These are phyloP conservation scores for Clonostachys sp. DNA, from an alignment of 2,329 filamentous ascomycete genomes.

Conservation along the genomic window DNA sequence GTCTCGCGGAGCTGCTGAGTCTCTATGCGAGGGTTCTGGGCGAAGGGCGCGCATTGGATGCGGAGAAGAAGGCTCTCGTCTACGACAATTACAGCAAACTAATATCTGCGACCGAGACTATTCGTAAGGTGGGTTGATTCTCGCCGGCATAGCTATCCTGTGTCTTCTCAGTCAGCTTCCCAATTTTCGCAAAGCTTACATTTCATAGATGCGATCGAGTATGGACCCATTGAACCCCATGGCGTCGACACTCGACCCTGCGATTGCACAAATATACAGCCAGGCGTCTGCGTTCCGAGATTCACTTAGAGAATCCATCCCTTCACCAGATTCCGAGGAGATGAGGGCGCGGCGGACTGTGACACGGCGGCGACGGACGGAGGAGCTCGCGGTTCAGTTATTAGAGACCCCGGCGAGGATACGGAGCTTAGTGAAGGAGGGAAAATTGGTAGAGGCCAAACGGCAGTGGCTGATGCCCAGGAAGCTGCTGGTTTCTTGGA, in stretches of 20 bases:
- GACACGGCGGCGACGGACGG: constrained; percentile 30
- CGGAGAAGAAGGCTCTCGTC: constrained; percentile 93
- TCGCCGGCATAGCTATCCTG: not conserved
- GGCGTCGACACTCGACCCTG: constrained; percentile 67
- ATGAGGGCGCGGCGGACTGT: constrained; percentile 24
- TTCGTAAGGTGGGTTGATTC: constrained; percentile 56
- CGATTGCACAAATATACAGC: constrained; percentile 70
- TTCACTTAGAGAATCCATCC: constrained; percentile 40
- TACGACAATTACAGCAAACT: constrained; percentile 99
- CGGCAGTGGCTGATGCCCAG: constrained; percentile 51
- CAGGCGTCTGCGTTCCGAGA: constrained; percentile 52
- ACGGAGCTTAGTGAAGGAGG: constrained; percentile 51
- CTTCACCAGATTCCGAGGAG: constrained; percentile 35
- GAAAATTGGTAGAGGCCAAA: constrained; percentile 56
- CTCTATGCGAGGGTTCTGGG: constrained; percentile 68
- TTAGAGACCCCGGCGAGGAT: constrained; percentile 58
- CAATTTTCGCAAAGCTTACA: not conserved
- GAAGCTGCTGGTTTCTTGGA: constrained; percentile 47
- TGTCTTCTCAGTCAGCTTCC: not conserved
- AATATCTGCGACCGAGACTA: constrained; percentile 94
- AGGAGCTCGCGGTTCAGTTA: constrained; percentile 58
- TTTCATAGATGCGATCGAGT: constrained; percentile 63
- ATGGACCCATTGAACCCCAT: constrained; percentile 77
- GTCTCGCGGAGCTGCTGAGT: constrained; percentile 63
- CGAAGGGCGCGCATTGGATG: constrained; percentile 86